Percentiles rank a stretch among this genome's conserved stretches.
Evolutionary conservation across 2,329 filamentous ascomycete genomes (phyloP).

Genomic region (Pseudogymnoascus sp.): DNA sequence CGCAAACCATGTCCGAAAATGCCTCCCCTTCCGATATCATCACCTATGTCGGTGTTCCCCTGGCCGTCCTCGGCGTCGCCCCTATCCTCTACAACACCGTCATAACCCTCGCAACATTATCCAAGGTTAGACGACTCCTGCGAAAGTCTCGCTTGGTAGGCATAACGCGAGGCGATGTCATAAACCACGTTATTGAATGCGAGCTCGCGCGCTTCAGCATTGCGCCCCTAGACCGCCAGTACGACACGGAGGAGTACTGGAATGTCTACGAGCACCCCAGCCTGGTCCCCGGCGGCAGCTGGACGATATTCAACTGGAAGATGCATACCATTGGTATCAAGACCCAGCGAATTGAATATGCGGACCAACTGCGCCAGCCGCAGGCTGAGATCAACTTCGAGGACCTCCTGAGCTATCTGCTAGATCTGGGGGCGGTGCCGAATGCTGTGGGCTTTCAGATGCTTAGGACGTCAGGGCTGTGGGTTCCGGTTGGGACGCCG

Average conservation of each 20-base stretch:
- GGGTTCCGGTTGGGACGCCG: constrained; percentile 51
- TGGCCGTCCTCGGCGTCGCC: constrained; percentile 51
- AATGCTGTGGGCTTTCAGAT: constrained; percentile 51
- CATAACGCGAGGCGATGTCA: constrained; percentile 53
- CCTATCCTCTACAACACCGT: constrained; percentile 60
- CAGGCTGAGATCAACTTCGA: constrained; percentile 47
- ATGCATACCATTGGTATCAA: constrained; percentile 53
- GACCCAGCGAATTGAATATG: constrained; percentile 56
- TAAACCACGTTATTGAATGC: constrained; percentile 59
- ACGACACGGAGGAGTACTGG: constrained; percentile 50
- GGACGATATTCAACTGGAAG: constrained; percentile 60
- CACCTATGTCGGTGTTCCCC: constrained; percentile 48
- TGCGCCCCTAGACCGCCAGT: constrained; percentile 49
- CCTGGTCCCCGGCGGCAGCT: constrained; percentile 50
- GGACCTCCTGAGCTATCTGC: constrained; percentile 51
- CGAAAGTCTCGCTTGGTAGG: constrained; percentile 48
- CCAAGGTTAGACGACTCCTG: constrained; percentile 52
- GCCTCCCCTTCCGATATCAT: constrained; percentile 40
- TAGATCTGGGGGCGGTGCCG: constrained; percentile 55
- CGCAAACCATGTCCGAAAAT: neutral
- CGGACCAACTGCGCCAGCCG: constrained; percentile 38
- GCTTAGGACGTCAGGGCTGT: constrained; percentile 48
- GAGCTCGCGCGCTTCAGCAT: constrained; percentile 58
- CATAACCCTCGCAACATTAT: constrained; percentile 50
- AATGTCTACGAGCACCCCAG: constrained; percentile 42